Evolutionary conservation across 164 flowering plant species (phyloP).

Genomic region (Piper betle): DNA sequence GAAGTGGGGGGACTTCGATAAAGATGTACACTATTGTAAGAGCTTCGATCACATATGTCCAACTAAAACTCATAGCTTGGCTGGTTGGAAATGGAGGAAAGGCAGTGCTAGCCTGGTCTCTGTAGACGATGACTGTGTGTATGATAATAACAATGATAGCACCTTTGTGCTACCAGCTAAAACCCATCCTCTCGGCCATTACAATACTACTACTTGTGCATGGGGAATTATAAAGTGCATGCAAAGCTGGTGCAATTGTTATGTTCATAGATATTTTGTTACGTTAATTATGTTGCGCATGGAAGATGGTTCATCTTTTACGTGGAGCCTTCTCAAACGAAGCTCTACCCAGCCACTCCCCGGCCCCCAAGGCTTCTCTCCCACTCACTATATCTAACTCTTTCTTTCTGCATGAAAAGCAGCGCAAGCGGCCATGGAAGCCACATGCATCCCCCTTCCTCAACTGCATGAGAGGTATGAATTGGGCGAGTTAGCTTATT

Average conservation of each 20-base stretch:
- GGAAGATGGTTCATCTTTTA: conserved; percentile 6
- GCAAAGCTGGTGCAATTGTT: neutral
- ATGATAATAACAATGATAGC: conserved; percentile 4
- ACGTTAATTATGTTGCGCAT: conserved; percentile 17
- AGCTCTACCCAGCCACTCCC: conserved; percentile 18
- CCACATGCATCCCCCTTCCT: conserved; percentile 24
- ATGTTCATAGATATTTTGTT: no score
- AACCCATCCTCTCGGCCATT: neutral
- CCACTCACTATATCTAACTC: no score
- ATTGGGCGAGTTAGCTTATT: no score
- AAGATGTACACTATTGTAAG: neutral
- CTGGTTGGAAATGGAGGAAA: conserved; percentile 3
- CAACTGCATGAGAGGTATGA: no score
- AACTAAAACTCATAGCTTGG: conserved; percentile 6
- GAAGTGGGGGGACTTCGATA: neutral
- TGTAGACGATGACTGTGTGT: no score
- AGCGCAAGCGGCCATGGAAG: conserved; percentile 16
- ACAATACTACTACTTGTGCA: neutral
- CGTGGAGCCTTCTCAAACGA: neutral
- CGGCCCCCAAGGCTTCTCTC: no score
- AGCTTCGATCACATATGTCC: neutral
- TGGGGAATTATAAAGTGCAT: conserved; percentile 6
- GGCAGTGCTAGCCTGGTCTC: neutral
- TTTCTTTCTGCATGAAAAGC: conserved; percentile 24
- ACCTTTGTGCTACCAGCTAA: conserved; percentile 4